These are phyloP conservation scores for Aspergillus taichungensis DNA, from an alignment of 495 filamentous ascomycete species.

Conservation along the genomic window DNA sequence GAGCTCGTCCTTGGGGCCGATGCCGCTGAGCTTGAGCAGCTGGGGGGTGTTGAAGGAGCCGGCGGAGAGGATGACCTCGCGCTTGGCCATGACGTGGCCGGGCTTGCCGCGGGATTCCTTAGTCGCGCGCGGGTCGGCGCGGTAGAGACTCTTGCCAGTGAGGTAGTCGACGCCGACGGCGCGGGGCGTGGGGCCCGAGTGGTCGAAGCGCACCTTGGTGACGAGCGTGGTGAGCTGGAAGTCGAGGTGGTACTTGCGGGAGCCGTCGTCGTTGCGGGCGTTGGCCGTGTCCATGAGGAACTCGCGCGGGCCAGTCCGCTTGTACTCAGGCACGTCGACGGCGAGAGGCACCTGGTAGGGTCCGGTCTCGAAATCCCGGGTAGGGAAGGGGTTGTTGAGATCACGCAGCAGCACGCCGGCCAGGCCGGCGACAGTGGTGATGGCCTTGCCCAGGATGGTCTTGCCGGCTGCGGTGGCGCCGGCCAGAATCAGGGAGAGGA, in stretches of 20 bases:
- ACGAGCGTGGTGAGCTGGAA: constrained; percentile 51
- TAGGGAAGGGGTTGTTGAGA: constrained; percentile 36
- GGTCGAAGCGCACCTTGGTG: constrained; percentile 51
- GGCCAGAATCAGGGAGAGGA: constrained; percentile 40
- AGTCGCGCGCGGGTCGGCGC: constrained; percentile 40
- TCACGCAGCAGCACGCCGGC: constrained; percentile 40
- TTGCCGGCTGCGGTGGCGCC: constrained; percentile 37
- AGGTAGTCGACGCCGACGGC: constrained; percentile 60
- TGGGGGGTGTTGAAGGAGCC: constrained; percentile 58
- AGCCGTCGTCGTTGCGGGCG: constrained; percentile 43
- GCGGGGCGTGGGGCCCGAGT: constrained; percentile 28
- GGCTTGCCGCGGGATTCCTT: constrained; percentile 23
- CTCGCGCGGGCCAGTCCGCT: constrained; percentile 43
- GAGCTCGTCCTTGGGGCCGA: constrained; percentile 48
- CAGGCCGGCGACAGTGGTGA: constrained; percentile 30
- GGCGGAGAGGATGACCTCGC: constrained; percentile 56
- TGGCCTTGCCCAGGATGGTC: constrained; percentile 27
- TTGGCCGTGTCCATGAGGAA: constrained; percentile 42
- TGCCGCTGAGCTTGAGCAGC: constrained; percentile 56
- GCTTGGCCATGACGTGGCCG: constrained; percentile 38
- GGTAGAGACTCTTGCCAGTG: constrained; percentile 48
- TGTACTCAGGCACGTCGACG: constrained; percentile 30
- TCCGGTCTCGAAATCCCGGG: constrained; percentile 26
- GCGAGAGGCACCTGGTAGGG: constrained; percentile 46
- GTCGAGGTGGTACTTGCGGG: constrained; percentile 48